Conservation (phyloP, 1,284 basidiomycete genomes). For the Pisolithus thermaeus region DNA sequence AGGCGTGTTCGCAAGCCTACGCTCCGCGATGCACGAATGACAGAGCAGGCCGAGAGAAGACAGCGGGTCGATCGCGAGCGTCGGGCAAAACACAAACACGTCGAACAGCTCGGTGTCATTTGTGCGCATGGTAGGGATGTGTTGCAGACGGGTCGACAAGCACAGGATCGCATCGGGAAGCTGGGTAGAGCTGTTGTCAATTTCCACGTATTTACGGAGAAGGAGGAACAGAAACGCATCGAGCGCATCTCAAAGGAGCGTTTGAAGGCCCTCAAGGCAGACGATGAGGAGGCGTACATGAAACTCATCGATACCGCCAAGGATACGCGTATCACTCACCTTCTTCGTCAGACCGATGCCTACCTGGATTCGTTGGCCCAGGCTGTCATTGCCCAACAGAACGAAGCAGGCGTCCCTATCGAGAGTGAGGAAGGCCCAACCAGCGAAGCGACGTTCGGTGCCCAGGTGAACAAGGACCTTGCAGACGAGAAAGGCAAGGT, state of each 20-base stretch:
- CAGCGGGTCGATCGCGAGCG: slow-evolving; percentile 92
- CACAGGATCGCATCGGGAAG: slow-evolving; percentile 75
- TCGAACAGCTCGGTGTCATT: slow-evolving; percentile 90
- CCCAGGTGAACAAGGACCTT: slow-evolving; percentile 54
- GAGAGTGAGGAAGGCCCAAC: slow-evolving; percentile 69
- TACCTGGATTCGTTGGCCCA: slow-evolving; percentile 95
- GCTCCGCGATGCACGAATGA: slow-evolving; percentile 85
- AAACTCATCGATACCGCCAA: slow-evolving; percentile 99
- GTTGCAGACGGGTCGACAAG: slow-evolving; percentile 53
- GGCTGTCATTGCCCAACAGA: slow-evolving; percentile 93
- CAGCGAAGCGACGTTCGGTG: slow-evolving; percentile 88
- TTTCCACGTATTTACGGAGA: slow-evolving; percentile 89
- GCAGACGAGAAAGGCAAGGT: slow-evolving; percentile 73
- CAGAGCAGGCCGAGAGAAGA: slow-evolving; percentile 87
- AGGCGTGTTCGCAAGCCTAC: slow-evolving; percentile 84
- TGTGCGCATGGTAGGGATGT: slow-evolving; percentile 81
- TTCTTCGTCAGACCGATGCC: slow-evolving; percentile 89
- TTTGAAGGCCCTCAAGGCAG: slow-evolving; percentile 95
- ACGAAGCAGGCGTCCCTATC: slow-evolving; percentile 55
- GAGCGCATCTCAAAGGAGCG: slow-evolving; percentile 97
- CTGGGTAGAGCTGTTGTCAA: slow-evolving; percentile 84
- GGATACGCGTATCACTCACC: slow-evolving; percentile 97
- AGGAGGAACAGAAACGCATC: slow-evolving; percentile 98
- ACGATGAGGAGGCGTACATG: slow-evolving; percentile 99
- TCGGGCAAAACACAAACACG: slow-evolving; percentile 93